Evolutionary conservation across 768 basidiomycete genomes (phyloP), one percentile per base, ranked within the genome.

Genomic region (Cyathus striatus): DNA sequence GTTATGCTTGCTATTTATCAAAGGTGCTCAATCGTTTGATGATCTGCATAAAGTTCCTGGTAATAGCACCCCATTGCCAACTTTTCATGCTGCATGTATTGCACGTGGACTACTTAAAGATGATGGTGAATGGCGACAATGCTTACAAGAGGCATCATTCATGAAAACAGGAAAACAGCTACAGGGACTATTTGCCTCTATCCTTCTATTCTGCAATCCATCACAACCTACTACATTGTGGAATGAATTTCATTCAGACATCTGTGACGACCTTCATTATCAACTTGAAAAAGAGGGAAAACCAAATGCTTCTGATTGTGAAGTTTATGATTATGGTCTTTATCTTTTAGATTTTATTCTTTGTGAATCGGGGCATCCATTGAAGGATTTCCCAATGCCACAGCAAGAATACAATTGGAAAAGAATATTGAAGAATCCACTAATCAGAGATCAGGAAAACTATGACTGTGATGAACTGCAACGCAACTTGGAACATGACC

Each of bases 111-210:
- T 78, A 0, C 55, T 78, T 3, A 61, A 73, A 17, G 65, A 75
- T 63, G 68, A 79, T 51, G 50, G 50, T n/a, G 73, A 79, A 49
- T 77, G 70, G 68, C 14, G 52, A 0, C 46, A 48, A 5, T 76
- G 73, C 49, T 44, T 79, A 0, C 5, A 52, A 14, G 72, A 79
- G 12, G 73, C 69, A 27, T 44, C 54, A 13, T 22, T 41, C 0
- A 70, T 76, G 51, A 54, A 61, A 22, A 68, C 61, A 17, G 73
- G 72, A 1, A 5, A 6, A 6, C 54, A 55, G 3, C 51, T 76
- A 0, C 53, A 63, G 0, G 37, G 49, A 4, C 60, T 76, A 0
- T 78, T 78, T 58, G 61, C 57, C 0, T 63, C 59, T 10, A 63
- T 77, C 7, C 56, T 77, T 1, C 7, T 49, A 0, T 51, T 61